These are phyloP conservation scores for Aspergillus carbonarius DNA, from an alignment of 2,329 filamentous ascomycete species.

Conservation along the genomic window DNA sequence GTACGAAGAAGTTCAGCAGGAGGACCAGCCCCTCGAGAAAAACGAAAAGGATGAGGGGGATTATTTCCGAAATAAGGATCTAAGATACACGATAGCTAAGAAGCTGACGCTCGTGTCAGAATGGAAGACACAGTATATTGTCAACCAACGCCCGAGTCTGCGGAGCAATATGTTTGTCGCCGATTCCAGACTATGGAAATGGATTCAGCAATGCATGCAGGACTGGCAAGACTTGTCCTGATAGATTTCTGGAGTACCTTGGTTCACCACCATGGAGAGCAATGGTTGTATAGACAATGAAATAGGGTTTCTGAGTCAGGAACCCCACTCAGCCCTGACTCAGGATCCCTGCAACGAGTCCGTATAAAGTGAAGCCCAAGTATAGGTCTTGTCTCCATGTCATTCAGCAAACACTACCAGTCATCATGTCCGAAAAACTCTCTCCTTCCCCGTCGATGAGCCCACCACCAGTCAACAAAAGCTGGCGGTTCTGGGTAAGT, in stretches of 20 bases:
- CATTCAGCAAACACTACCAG: neutral
- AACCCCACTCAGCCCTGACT: neutral
- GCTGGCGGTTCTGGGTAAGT: neutral
- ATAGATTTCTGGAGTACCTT: too few species aligned
- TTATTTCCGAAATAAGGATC: conserved; percentile 14
- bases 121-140: conserved; percentile 17
- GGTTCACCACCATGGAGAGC: too few species aligned
- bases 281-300: too few species aligned
- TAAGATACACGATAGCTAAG: conserved; percentile 18
- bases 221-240: conserved; percentile 13
- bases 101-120: conserved; percentile 20
- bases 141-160: conserved; percentile 9
- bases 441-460: neutral
- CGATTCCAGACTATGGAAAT: conserved; percentile 21
- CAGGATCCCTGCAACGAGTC: neutral
- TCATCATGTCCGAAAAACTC: neutral
- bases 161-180: conserved; percentile 21
- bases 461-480: neutral
- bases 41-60: conserved; percentile 15
- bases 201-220: conserved; percentile 17
- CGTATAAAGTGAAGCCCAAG: neutral
- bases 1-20: conserved; percentile 14
- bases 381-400: neutral
- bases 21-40: conserved; percentile 15
- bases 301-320: neutral